Conservation (phyloP, 2,329 filamentous ascomycete genomes). For the Neospermospora avenae region DNA sequence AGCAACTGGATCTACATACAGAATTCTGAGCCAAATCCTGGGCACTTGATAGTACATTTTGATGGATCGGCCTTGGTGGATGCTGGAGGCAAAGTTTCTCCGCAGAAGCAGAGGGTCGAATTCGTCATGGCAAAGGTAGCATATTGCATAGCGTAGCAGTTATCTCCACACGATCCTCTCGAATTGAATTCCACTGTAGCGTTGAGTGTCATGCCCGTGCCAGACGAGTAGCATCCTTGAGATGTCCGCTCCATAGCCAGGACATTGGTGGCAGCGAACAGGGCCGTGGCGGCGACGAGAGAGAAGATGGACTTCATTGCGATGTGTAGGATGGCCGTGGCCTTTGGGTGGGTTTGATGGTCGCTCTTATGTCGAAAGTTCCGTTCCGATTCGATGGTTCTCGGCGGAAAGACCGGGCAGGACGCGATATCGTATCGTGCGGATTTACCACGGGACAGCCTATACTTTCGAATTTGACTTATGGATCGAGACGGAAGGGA, state of each 20-base stretch:
- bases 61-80: conserved; percentile 20
- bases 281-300: conserved; percentile 16
- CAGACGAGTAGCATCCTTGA: conserved; percentile 31
- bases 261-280: conserved; percentile 20
- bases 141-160: conserved; percentile 2
- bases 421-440: not conserved
- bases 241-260: conserved; percentile 13
- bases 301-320: conserved; percentile 28
- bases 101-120: conserved; percentile 32
- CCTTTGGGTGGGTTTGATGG: conserved; percentile 15
- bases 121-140: conserved; percentile 29
- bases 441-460: conserved; percentile 6
- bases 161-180: conserved; percentile 27
- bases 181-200: conserved; percentile 30
- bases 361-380: conserved; percentile 11
- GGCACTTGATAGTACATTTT: conserved; percentile 28
- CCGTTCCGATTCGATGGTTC: conserved; percentile 1
- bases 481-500: not conserved
- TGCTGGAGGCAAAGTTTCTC: conserved; percentile 27
- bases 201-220: conserved; percentile 27
- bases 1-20: conserved; percentile 24
- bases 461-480: not conserved
- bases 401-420: conserved; percentile 1
- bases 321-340: conserved; percentile 22
- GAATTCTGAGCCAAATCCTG: conserved; percentile 28